These are phyloP conservation scores for Elaphomyces granulatus DNA, from an alignment of 495 filamentous ascomycete species.

Conservation along the genomic window DNA sequence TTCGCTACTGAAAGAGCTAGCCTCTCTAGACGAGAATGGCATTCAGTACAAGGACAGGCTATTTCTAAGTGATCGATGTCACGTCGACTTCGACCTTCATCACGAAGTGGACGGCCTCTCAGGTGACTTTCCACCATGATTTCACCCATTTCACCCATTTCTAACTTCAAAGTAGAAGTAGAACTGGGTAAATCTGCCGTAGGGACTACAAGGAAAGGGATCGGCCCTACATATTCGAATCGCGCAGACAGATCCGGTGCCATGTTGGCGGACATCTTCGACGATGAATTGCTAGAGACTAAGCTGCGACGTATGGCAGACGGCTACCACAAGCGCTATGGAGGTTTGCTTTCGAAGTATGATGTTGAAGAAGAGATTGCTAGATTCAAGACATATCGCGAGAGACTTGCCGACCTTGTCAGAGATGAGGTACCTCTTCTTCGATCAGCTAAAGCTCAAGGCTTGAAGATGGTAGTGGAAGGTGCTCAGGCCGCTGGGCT, in stretches of 20 bases:
- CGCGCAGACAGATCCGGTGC: no score
- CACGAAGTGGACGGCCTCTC: no score
- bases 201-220: constrained; percentile 47
- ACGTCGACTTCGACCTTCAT: constrained; percentile 77
- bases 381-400: constrained; percentile 49
- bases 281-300: constrained; percentile 56
- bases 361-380: constrained; percentile 69
- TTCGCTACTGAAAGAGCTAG: constrained; percentile 77
- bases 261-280: constrained; percentile 64
- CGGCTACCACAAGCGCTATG: constrained; percentile 59
- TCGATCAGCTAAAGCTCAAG: no score
- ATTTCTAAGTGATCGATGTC: constrained; percentile 67
- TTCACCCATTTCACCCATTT: no score
- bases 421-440: no score
- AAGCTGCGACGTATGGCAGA: constrained; percentile 52
- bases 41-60: constrained; percentile 50
- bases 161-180: no score
- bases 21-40: constrained; percentile 55
- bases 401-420: no score
- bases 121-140: no score
- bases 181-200: no score
- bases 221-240: constrained; percentile 71
- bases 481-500: constrained; percentile 82
- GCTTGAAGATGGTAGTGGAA: no score
- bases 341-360: constrained; percentile 51